phyloP scores from a whole-genome alignment of 805 yeast species.

The Saturnispora bothae region DNA sequence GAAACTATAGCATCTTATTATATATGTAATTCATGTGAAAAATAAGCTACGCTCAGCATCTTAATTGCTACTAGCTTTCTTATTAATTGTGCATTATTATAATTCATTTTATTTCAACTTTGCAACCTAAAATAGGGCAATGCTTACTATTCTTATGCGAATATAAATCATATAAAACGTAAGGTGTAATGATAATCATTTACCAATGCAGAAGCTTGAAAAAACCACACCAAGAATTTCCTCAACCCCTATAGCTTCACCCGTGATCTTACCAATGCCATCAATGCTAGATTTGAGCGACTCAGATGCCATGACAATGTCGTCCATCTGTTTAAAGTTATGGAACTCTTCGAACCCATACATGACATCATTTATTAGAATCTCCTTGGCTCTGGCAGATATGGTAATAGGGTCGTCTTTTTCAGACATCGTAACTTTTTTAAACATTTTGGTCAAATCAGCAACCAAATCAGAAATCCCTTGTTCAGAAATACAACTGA shows the following conservation, averaged over 20 bases:
- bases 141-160: too few species aligned
- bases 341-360: constrained; percentile 62
- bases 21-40: too few species aligned
- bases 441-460: constrained; percentile 36
- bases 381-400: constrained; percentile 67
- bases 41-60: too few species aligned
- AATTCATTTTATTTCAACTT: too few species aligned
- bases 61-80: too few species aligned
- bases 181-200: too few species aligned
- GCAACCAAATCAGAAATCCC: constrained; percentile 46
- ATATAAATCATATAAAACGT: too few species aligned
- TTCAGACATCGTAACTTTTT: constrained; percentile 37
- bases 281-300: constrained; percentile 62
- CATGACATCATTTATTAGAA: constrained; percentile 64
- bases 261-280: constrained; percentile 89
- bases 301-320: constrained; percentile 74
- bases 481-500: constrained; percentile 48
- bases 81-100: too few species aligned
- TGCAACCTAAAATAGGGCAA: too few species aligned
- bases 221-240: constrained; percentile 88
- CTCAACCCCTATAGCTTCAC: constrained; percentile 78
- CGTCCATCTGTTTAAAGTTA: constrained; percentile 40
- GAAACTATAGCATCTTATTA: neutral
- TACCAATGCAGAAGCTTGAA: constrained; percentile 89
- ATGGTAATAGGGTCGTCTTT: constrained; percentile 57